phyloP scores from a whole-genome alignment of 768 basidiomycete genomes.

The Chalciporus piperatus region DNA sequence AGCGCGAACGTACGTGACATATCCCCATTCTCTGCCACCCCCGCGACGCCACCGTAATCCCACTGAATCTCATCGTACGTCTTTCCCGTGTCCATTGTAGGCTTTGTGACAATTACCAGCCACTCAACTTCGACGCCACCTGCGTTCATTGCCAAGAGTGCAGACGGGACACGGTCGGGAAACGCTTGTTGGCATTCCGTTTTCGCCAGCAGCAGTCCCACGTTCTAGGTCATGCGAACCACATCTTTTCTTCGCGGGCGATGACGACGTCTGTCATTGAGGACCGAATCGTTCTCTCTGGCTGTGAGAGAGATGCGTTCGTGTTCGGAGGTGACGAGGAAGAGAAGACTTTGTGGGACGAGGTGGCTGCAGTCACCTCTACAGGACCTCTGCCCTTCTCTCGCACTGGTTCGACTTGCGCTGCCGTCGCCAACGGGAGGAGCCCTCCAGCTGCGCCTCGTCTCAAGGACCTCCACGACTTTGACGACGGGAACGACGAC shows the following conservation, averaged over 20 bases:
- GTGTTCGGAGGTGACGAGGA: constrained; percentile 25
- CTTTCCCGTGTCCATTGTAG: constrained; percentile 7
- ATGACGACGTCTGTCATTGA: background rate
- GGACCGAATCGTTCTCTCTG: constrained; percentile 5
- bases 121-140: constrained; percentile 16
- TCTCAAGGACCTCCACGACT: constrained; percentile 5
- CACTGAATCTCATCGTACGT: constrained; percentile 9
- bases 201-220: constrained; percentile 12
- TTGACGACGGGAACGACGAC: constrained; percentile 5
- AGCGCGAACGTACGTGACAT: constrained; percentile 26
- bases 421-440: background rate
- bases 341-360: constrained; percentile 28
- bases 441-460: constrained; percentile 3
- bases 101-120: constrained; percentile 24
- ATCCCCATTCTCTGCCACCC: background rate
- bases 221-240: constrained; percentile 5
- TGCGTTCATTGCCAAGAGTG: constrained; percentile 30
- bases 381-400: constrained; percentile 12
- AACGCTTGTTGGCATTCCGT: constrained; percentile 22
- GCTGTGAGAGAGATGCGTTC: constrained; percentile 13
- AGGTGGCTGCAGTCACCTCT: constrained; percentile 25
- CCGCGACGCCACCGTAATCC: background rate
- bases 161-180: constrained; percentile 26
- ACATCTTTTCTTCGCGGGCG: background rate
- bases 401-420: constrained; percentile 13